Evolutionary conservation across 2,329 filamentous ascomycete species (phyloP).

Genomic region (Talaromyces sp.): DNA sequence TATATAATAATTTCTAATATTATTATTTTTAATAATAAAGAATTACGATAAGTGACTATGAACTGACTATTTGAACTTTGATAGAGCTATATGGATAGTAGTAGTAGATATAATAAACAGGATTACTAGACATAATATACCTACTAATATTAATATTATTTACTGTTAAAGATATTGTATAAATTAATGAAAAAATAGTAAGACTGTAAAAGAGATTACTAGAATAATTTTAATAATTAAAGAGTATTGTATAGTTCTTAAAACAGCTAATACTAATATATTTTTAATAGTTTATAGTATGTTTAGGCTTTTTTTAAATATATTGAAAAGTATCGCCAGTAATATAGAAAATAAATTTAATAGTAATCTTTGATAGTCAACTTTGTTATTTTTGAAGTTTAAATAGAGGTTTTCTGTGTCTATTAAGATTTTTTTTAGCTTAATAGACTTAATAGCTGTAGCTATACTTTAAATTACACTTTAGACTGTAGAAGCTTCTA

Average conservation of each 20-base stretch:
- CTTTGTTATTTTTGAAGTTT: background rate
- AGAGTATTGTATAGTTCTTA: background rate
- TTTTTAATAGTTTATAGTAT: background rate
- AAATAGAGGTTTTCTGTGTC: background rate
- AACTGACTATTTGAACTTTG: background rate
- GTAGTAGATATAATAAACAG: background rate
- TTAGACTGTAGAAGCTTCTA: background rate
- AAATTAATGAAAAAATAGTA: background rate
- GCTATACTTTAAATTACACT: background rate
- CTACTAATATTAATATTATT: background rate
- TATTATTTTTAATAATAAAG: background rate
- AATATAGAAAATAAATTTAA: background rate
- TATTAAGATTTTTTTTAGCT: background rate
- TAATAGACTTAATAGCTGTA: background rate
- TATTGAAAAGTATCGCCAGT: background rate
- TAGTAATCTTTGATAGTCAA: background rate
- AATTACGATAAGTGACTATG: background rate
- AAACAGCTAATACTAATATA: background rate
- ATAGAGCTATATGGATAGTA: background rate
- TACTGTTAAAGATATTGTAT: background rate
- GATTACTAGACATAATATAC: background rate
- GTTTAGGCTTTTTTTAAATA: background rate
- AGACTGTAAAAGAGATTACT: background rate
- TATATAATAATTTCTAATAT: constrained; percentile 9
- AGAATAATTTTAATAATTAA: background rate